phyloP scores from a whole-genome alignment of 2,329 filamentous ascomycete species.

The Helotiales sp. region DNA sequence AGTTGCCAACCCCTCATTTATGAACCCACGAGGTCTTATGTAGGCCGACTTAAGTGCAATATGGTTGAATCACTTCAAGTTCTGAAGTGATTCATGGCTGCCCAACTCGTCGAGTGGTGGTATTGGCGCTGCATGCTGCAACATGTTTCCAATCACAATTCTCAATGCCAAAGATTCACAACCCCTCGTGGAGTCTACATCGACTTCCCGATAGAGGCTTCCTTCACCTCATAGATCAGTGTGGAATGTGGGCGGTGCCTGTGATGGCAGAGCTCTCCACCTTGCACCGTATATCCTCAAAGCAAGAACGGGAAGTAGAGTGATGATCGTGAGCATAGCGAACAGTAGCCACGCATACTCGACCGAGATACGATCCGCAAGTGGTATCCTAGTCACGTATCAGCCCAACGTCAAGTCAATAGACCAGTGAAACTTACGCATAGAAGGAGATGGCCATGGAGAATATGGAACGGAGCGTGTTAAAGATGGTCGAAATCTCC shows the following conservation, averaged over 20 bases:
- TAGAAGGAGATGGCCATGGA: conserved; percentile 38
- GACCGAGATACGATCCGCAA: conserved; percentile 31
- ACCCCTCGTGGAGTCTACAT: too few relatives aligned
- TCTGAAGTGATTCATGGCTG: too few relatives aligned
- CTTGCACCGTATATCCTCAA: conserved; percentile 27
- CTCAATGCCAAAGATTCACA: too few relatives aligned
- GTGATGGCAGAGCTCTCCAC: conserved; percentile 26
- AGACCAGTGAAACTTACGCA: conserved; percentile 10
- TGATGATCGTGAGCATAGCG: conserved; percentile 30
- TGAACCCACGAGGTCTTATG: too few relatives aligned
- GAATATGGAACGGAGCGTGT: conserved; percentile 37
- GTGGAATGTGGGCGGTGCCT: conserved; percentile 25
- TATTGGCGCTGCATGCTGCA: too few relatives aligned
- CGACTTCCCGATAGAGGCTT: too few relatives aligned
- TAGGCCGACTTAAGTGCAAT: too few relatives aligned
- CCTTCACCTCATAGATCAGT: conserved; percentile 1
- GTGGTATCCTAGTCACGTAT: conserved; percentile 27
- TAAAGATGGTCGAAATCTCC: conserved; percentile 37
- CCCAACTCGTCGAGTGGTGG: too few relatives aligned
- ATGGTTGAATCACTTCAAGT: too few relatives aligned
- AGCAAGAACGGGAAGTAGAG: conserved; percentile 28
- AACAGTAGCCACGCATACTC: conserved; percentile 36
- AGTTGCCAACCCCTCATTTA: too few relatives aligned
- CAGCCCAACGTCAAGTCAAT: neutral
- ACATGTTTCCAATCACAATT: too few relatives aligned